Base-by-base conservation (phyloP, 306 rosid genomes). In the Cicer arietinum region DNA sequence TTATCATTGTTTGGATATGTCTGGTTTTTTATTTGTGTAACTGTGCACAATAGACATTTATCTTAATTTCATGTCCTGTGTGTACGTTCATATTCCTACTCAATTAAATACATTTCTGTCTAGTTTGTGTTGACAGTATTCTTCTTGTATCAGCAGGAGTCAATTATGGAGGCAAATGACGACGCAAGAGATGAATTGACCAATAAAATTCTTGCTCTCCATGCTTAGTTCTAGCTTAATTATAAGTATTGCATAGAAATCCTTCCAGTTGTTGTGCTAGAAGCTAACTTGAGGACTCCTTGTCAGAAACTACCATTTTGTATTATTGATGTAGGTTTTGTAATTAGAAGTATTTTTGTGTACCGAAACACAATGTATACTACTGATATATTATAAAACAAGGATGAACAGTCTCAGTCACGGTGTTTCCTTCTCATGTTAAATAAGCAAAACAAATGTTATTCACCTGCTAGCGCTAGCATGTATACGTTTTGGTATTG, bases 171-270 rank as follows among this genome's bases (percentile, higher is more conserved):
- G 85, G 72, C n/a, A 35, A 81, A 79, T 1, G 97, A 89, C 2
- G 93, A 92, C 83, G 72, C 72, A 44, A 75, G 83, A 20, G 96
- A 90, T 39, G 90, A 73, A 41, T 77, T 92, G 86, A 62, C 90
- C 10, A 89, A 88, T 18, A 85, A 86, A 60, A 74, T 88, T 54
- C 86, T 84, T 57, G 83, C 85, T 43, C 79, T 87, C 47, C 79
- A 39, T 37, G 86, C 83, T 42, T 89, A 89, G 89, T 74, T 71
- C 20, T 47, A 56, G 77, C 4, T 73, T 73, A 18, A 69, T 56
- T 74, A 45, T 48, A 11, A 69, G 68, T 25, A 57, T 44, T 57
- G 50, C 53, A 54, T 54, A 18, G 56, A 67, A 61, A 60, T 42
- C 57, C 50, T 60, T 16, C 45, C 3, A 8, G 10, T 65, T 76